Base-by-base conservation (phyloP, 306 rosid genomes). In the Prosopis cineraria region DNA sequence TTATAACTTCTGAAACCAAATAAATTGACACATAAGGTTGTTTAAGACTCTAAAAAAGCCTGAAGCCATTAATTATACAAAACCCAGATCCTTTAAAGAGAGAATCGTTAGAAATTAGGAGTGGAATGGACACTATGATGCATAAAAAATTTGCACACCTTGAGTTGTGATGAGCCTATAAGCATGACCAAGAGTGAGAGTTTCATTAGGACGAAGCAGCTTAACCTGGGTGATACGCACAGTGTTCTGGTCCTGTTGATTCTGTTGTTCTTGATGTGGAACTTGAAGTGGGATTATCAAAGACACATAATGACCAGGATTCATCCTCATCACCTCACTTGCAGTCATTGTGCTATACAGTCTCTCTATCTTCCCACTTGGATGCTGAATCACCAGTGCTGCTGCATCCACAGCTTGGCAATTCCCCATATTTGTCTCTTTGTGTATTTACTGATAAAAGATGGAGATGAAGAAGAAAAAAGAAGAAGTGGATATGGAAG, bases 361-460 rank as follows among this genome's bases (percentile, higher is more conserved):
- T 78, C 98, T 91, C 79, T 93, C 99, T 48, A 91, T 85, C 89
- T 83, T 91, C 82, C 99, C 99, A 86, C 81, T 68, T 6, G 99
- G 98, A 65, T 96, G 99, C 41, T 91, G 98, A 81, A 96, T 91
- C 82, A 93, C 99, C 37, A 96, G 90, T 11, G 97, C 99, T 20
- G 99, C 98, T n/a, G 97, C 97, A 73, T 96, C 99, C 33, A 96
- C 90, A 50, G 98, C 98, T 74, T 96, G 99, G 27, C 99, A 96
- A 70, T 96, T 96, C 68, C 99, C 99, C 99, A 96, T 95, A 7
- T 81, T 25, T 55, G 6, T 45, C 5, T 4, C 20, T 37, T 7
- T 16, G 3, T 17, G 3, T 17, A 3, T 47, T 59, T 20, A 31
- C 45, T n/a, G 27, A 19, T 16, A 10, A 9, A 27, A 27, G 66